Base-by-base conservation (phyloP, 352 stramenopile genomes). In the Globisporangium lucens region DNA sequence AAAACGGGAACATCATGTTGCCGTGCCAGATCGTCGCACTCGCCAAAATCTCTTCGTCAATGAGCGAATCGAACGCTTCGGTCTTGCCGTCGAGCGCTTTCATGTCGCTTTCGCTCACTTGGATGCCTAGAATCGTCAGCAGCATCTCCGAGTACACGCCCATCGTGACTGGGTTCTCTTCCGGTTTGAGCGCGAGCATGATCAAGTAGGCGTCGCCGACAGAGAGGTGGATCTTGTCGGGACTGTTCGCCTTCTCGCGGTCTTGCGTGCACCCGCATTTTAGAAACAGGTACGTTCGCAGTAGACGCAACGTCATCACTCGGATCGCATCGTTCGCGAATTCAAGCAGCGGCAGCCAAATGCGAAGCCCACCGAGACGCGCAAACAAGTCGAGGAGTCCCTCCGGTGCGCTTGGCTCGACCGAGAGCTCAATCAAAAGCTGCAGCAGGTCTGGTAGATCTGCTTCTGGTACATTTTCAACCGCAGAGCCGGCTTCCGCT, bases 121-220 rank as follows among this genome's bases (percentile, higher is more conserved):
- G 76, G 56, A 93, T 84, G 29, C 85, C 87, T 9, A 93, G 58
- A 61, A 93, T 77, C 65, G 92, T 80, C 7, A 91, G 75, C 47
- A 93, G 63, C 67, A 95, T 78, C 59, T 95, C 87, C 17, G 83
- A 89, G 68, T 93, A 95, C 7, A 92, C 85, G 8, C 83, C 85
- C 79, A 95, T 89, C 0, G 85, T 87, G 1, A 93, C 75, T 3
- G 81, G 80, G 49, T 77, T 76, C n/a, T 83, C 66, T 36, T 85
- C 80, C 24, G 83, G 80, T 56, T 94, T 90, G 24, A 94, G 61
- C 0, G 87, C 85, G 65, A 90, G 77, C 76, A 93, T 86, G 35
- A 95, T 93, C 70, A 95, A 76, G 63, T 91, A 90, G 9, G 86
- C 77, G 61, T 95, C 87, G 2, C 83, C 82, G 4, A 91, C 76